Evolutionary conservation across 164 flowering plant genomes (phyloP).

Genomic region (Vitis cinerea): DNA sequence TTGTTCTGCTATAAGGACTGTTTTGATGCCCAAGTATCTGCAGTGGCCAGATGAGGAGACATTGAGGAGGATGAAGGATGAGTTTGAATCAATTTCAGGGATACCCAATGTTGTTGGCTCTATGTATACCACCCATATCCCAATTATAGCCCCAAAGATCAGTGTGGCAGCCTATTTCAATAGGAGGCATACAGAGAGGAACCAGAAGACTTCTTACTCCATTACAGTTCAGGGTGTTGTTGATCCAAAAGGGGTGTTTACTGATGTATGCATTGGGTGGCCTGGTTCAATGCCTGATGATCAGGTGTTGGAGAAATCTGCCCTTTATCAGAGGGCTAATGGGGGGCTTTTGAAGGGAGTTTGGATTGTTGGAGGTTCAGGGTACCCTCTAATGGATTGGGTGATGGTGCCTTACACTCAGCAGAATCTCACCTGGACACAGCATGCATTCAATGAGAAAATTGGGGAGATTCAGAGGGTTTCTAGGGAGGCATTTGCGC

Average conservation of each 20-base stretch:
- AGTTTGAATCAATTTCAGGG: slow-evolving; percentile 44
- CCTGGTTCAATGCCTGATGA: slow-evolving; percentile 69
- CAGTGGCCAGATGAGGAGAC: slow-evolving; percentile 56
- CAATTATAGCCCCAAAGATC: slow-evolving; percentile 59
- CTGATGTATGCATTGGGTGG: slow-evolving; percentile 66
- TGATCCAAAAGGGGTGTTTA: slow-evolving; percentile 49
- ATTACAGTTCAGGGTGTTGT: slow-evolving; percentile 68
- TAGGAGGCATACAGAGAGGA: slow-evolving; percentile 61
- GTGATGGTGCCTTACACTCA: slow-evolving; percentile 57
- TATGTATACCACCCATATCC: slow-evolving; percentile 64
- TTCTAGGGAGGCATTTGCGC: slow-evolving; percentile 45
- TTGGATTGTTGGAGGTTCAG: slow-evolving; percentile 49
- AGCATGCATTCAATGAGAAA: slow-evolving; percentile 56
- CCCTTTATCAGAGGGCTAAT: slow-evolving; percentile 46
- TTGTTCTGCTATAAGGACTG: slow-evolving; percentile 45
- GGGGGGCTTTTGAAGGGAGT: slow-evolving; percentile 44
- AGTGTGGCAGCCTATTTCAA: slow-evolving; percentile 59
- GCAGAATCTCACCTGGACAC: slow-evolving; percentile 52
- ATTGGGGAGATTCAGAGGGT: slow-evolving; percentile 43
- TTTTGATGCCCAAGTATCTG: slow-evolving; percentile 52
- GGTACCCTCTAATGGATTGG: slow-evolving; percentile 63
- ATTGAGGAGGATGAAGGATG: slow-evolving; percentile 25
- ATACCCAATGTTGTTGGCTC: slow-evolving; percentile 60
- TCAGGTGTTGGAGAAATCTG: slow-evolving; percentile 57
- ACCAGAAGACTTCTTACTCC: slow-evolving; percentile 60